Base-by-base conservation (phyloP, 257 asterid genomes). In the Paraleonurus japonicus region DNA sequence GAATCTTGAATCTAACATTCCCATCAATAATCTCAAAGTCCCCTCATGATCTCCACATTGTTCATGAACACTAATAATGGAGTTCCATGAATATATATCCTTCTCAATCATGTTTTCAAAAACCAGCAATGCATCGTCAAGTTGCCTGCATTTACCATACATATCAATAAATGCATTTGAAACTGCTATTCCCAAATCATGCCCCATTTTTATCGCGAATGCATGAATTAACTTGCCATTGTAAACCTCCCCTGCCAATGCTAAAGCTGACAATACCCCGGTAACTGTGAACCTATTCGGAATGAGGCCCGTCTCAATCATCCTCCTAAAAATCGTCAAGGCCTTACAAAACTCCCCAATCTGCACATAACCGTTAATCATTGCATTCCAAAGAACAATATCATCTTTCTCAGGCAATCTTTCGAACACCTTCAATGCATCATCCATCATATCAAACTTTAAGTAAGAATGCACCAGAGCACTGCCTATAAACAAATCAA, bases 1-100 rank as follows among this genome's bases (percentile, higher is more conserved):
- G 61, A 83, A 75, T 60, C 85, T 81, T 54, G 83, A 77, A 26
- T 28, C 23, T 53, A 87, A 23, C 98, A 92, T 92, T 80, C 55
- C 67, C 66, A 76, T 82, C 72, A 92, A 78, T 47, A 88, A 79
- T 65, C 70, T 73, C 76, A 92, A 61, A 32, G 97, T 79, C 27
- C 88, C 84, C 13, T 86, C 90, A 37, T 90, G 86, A 72, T 90
- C 89, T 32, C 96, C 90, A 19, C 87, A 90, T 74, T 88, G 97
- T 69, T 81, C 89, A 48, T 82, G 89, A 75, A 90, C 94, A 69
- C 86, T 85, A 47, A 88, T 74, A 23, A 85, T 82, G n/a, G 97
- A 88, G 81, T 92, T 92, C 98, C 98, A 92, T 5, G 97, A 87
- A 69, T 85, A 88, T 53, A 85, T 84, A 73, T 92, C 98, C 87